Conservation (phyloP, 2,329 filamentous ascomycete species). For the Pyrenophora tritici-repentis region DNA sequence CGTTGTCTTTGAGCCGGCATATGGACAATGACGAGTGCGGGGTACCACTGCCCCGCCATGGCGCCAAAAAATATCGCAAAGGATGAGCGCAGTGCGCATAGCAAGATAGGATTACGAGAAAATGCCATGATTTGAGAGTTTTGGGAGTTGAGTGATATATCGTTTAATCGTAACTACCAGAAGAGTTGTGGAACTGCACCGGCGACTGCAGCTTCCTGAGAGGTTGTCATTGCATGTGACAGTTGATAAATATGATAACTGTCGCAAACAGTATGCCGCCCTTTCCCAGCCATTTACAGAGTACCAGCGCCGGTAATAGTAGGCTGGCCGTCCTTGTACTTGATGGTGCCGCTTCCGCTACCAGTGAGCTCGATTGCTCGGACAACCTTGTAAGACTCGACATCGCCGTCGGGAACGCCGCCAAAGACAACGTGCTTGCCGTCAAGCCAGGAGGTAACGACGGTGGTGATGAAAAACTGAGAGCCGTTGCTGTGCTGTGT, state of each 20-base stretch:
- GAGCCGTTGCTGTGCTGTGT: conserved; percentile 65
- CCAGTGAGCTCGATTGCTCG: conserved; percentile 65
- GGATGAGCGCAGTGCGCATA: neutral
- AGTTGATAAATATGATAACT: neutral
- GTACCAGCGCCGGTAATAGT: conserved; percentile 60
- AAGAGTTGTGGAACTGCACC: neutral
- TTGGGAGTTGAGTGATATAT: neutral
- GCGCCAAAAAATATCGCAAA: conserved; percentile 6
- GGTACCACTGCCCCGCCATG: conserved; percentile 12
- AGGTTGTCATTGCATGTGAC: conserved; percentile 9
- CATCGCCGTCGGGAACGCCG: conserved; percentile 64
- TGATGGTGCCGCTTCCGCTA: conserved; percentile 58
- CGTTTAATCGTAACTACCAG: conserved; percentile 6
- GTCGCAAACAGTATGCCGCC: neutral
- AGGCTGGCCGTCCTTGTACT: conserved; percentile 56
- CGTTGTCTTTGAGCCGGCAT: neutral
- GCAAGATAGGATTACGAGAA: no score
- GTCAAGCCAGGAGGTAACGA: conserved; percentile 71
- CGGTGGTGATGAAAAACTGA: conserved; percentile 75
- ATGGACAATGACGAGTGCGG: conserved; percentile 13
- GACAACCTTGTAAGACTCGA: conserved; percentile 59
- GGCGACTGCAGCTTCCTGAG: neutral
- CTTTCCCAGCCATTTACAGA: conserved; percentile 42
- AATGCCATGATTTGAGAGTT: no score
- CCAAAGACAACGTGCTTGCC: conserved; percentile 86